Percentiles rank a stretch among this genome's conserved stretches.
These are phyloP conservation scores for Melanogaster broomeanus DNA, from an alignment of 768 basidiomycete genomes.

Conservation along the genomic window DNA sequence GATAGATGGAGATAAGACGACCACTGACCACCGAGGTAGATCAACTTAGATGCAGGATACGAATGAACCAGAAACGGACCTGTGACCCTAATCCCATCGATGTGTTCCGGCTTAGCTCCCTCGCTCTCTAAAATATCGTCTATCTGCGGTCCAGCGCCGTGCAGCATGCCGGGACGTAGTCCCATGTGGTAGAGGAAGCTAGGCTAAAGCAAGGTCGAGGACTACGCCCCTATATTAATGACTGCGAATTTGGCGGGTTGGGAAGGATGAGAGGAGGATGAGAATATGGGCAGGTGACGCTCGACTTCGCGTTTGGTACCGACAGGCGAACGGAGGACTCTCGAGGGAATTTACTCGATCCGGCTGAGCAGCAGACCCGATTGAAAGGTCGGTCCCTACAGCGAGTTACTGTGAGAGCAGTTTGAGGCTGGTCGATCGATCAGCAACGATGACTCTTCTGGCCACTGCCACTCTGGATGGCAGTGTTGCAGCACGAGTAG, in stretches of 20 bases:
- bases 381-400: too few species aligned
- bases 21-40: too few species aligned
- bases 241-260: constrained; percentile 96
- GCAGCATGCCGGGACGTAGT: constrained; percentile 95
- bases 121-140: constrained; percentile 92
- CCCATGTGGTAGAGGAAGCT: constrained; percentile 97
- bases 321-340: constrained; percentile 34
- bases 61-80: constrained; percentile 46
- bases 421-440: too few species aligned
- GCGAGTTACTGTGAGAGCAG: too few species aligned
- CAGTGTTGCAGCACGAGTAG: too few species aligned
- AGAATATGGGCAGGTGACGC: constrained; percentile 97
- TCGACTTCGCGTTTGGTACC: constrained; percentile 98
- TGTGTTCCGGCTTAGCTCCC: constrained; percentile 95
- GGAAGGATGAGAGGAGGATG: constrained; percentile 85
- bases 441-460: too few species aligned
- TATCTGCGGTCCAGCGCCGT: constrained; percentile 94
- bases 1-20: too few species aligned
- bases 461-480: too few species aligned
- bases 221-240: constrained; percentile 99
- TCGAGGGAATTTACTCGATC: too few species aligned
- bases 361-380: too few species aligned
- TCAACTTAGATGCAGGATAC: background rate
- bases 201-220: constrained; percentile 89
- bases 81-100: constrained; percentile 96